A percentile compares a stretch with the other conserved stretches of the same genome.
phyloP scores from a whole-genome alignment of 495 filamentous ascomycete species.

The Xylaria intraflava region DNA sequence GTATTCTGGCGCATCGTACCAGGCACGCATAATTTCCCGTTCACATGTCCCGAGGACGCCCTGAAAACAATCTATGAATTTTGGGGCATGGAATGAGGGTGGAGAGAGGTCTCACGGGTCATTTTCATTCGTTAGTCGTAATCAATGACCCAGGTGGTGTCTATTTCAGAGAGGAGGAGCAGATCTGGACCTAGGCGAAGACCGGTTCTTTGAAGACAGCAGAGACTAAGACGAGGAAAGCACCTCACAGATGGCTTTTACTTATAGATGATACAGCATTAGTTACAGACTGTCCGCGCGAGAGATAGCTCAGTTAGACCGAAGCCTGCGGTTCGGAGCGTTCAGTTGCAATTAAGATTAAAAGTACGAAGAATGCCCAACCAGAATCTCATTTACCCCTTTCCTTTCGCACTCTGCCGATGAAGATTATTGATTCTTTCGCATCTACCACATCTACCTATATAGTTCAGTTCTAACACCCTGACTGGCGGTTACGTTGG shows the following conservation, averaged over 20 bases:
- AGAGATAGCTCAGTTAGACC: too few species aligned
- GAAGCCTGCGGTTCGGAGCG: too few species aligned
- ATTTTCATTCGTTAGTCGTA: neutral
- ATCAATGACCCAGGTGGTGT: neutral
- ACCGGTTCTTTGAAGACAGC: neutral
- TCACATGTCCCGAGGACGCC: slow-evolving; percentile 33
- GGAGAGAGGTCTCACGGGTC: neutral
- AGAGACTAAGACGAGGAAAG: neutral
- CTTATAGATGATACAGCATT: neutral
- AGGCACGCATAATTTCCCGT: slow-evolving; percentile 48
- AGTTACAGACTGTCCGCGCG: too few species aligned
- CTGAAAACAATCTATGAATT: slow-evolving; percentile 36
- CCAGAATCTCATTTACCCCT: too few species aligned
- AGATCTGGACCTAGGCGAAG: neutral
- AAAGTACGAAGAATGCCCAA: too few species aligned
- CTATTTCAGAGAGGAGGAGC: neutral
- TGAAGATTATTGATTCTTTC: too few species aligned
- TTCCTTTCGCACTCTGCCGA: too few species aligned
- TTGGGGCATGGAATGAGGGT: slow-evolving; percentile 25
- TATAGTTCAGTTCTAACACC: too few species aligned
- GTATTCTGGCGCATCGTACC: slow-evolving; percentile 38
- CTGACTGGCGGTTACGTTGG: too few species aligned
- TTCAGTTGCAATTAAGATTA: too few species aligned
- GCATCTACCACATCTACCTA: too few species aligned
- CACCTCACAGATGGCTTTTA: neutral